Base-by-base conservation (phyloP, 768 basidiomycete genomes). In the Imleria badia region DNA sequence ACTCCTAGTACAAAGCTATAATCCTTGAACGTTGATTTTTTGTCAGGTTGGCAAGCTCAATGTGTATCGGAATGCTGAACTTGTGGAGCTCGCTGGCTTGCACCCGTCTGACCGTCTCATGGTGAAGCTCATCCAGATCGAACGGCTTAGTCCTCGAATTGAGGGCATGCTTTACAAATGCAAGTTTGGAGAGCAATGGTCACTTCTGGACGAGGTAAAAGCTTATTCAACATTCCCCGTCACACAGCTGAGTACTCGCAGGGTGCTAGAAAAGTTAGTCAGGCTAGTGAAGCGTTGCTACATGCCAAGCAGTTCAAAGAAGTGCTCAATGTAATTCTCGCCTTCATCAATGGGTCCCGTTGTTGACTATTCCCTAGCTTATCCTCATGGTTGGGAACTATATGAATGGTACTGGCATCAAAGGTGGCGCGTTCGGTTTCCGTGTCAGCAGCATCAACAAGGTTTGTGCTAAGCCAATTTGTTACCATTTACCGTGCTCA, bases 391-490 rank as follows among this genome's bases (percentile, higher is more conserved):
- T 99, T 61, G 96, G 96, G 40, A 99, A 99, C 70, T 99, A 94
- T 71, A 94, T 98, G 87, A 99, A 99, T 67, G 93, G 94, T 7
- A 89, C 93, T 49, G 94, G 95, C 50, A 81, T 93, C 63, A 97
- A 96, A 70, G 96, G 96, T 51, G 95, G 95, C 31, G 97, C 97
- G 1, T 96, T 91, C 63, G 96, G 96, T 55, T 99, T 99, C 82
- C 85, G 90, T 64, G 85, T 98, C 48, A 94, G 92, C 74, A 96
- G 94, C 71, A 95, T 99, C 72, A 98, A 99, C 76, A 94, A 94
- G 81, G 94, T 87, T 64, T 58, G 74, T 41, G 5, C 41, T 14
- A 55, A 58, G 20, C 19, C 45, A 7, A 10, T 22, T 50, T 42
- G 9, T 33, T 26, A 20, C 34, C 12, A 38, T 46, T 23, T 4